Percentiles rank a stretch among this genome's conserved stretches.
phyloP scores from a whole-genome alignment of 2,329 filamentous ascomycete genomes.

The Nemania sp. region DNA sequence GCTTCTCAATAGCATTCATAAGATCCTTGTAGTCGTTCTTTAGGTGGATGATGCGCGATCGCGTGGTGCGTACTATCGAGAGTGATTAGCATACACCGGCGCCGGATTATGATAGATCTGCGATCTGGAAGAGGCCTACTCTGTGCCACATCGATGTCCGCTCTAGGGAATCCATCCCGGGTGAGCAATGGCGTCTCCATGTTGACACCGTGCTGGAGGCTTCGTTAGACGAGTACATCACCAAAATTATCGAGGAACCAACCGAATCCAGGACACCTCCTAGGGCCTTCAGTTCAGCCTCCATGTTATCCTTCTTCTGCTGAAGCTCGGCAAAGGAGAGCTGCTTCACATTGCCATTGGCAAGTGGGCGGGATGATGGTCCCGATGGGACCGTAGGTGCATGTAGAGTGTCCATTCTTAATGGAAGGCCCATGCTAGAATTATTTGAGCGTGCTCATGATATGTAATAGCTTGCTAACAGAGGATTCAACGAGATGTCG shows the following conservation, averaged over 20 bases:
- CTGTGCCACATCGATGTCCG: constrained; percentile 94
- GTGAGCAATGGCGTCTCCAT: constrained; percentile 93
- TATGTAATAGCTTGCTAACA: too few relatives aligned
- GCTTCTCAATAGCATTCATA: constrained; percentile 85
- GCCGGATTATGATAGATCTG: background rate
- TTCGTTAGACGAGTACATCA: constrained; percentile 36
- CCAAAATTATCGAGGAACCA: constrained; percentile 50
- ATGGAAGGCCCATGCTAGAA: constrained; percentile 51
- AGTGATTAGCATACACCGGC: constrained; percentile 35
- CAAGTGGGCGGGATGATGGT: constrained; percentile 71
- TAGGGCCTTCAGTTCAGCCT: constrained; percentile 87
- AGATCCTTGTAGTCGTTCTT: constrained; percentile 94
- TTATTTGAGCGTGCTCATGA: constrained; percentile 18
- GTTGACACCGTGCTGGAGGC: constrained; percentile 82
- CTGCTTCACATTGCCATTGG: constrained; percentile 72
- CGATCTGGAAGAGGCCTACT: constrained; percentile 65
- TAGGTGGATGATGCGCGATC: constrained; percentile 87
- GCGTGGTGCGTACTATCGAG: constrained; percentile 84
- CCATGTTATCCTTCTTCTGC: constrained; percentile 83
- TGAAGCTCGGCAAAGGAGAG: constrained; percentile 84
- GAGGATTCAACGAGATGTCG: too few relatives aligned
- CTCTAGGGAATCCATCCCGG: constrained; percentile 89
- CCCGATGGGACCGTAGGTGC: constrained; percentile 77
- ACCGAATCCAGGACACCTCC: constrained; percentile 91
- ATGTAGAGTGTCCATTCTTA: constrained; percentile 67